Conservation (phyloP, 2,329 filamentous ascomycete genomes). For the Chaetomiaceae sp. region DNA sequence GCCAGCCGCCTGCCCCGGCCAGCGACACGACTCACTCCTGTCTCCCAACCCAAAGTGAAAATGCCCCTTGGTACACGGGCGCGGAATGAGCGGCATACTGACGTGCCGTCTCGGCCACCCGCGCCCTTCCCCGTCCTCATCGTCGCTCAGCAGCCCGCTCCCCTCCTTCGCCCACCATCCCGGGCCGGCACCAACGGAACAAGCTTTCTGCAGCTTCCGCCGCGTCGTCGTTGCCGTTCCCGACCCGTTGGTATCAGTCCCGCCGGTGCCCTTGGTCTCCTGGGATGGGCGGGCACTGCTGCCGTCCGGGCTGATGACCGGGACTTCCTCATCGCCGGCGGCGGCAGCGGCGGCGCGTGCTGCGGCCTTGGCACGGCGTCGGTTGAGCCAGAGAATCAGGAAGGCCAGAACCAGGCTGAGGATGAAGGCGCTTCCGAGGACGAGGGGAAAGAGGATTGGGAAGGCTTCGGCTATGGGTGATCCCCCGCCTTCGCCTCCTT, state of each 20-base stretch:
- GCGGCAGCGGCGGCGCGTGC: neutral
- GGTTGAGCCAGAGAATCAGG: conserved; percentile 37
- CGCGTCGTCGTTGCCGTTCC: neutral
- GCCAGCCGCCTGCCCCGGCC: conserved; percentile 14
- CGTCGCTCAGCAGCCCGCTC: neutral
- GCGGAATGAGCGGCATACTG: conserved; percentile 15
- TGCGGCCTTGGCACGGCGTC: neutral
- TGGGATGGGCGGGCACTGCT: neutral
- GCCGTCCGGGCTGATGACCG: neutral
- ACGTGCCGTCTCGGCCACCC: neutral
- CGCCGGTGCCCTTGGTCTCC: no score
- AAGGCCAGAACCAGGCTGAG: conserved; percentile 42
- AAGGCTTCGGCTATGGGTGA: conserved; percentile 26
- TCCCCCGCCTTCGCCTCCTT: neutral
- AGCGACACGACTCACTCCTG: neutral
- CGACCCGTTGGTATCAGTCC: no score
- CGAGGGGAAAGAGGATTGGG: conserved; percentile 41
- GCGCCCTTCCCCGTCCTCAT: neutral
- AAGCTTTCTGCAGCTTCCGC: conserved; percentile 10
- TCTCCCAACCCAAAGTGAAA: conserved; percentile 13
- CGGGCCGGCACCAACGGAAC: neutral
- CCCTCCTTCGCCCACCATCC: neutral
- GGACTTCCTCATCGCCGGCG: neutral
- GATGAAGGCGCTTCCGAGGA: conserved; percentile 44
- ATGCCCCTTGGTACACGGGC: conserved; percentile 8